Base-by-base conservation (phyloP, 1,139 yeast species). In the Candida sanyaensis region DNA sequence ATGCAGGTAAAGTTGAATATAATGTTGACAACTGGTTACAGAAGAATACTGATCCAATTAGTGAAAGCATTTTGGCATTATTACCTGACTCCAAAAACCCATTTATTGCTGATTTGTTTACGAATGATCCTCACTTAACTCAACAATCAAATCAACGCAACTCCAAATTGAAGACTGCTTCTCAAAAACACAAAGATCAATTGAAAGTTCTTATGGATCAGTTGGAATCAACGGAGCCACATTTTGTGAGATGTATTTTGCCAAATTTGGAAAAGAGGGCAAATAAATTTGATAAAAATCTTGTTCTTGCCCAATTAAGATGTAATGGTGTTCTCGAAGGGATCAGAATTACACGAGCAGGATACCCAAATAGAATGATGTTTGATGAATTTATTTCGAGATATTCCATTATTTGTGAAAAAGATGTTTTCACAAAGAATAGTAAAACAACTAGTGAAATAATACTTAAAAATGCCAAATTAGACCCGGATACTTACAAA, bases 301-400 rank as follows among this genome's bases (percentile, higher is more conserved):
- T 95, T 37, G 96, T 95, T 4, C 72, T 93, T 45, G 93, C 88
- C 51, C 99, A 95, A 67, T 75, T 95, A 51, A 78, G 97, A 53
- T 95, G 98, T 64, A 95, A 95, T 63, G 99, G 99, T 78, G 99
- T 95, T 11, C 71, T 95, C 44, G 99, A 95, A 73, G 99, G 99
- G 54, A 95, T 95, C 39, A 79, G 99, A 66, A 93, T 95, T 53
- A 96, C 98, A 0, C 78, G 99, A 55, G 92, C 97, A 12, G 99
- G 99, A 3, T 95, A 88, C 63, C 99, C 99, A 1, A 95, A 95
- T 66, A 80, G 97, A 55, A 81, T 93, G 63, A 81, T 86, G 42
- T 93, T 92, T 65, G 80, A 84, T 41, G 96, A 90, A 47, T 93
- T 95, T 66, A 81, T 80, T 49, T 78, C 73, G 45, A 77, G 96